Evolutionary conservation across 1,284 basidiomycete species (phyloP), one percentile per base, ranked within the genome.

Genomic region (Malassezia sp.): DNA sequence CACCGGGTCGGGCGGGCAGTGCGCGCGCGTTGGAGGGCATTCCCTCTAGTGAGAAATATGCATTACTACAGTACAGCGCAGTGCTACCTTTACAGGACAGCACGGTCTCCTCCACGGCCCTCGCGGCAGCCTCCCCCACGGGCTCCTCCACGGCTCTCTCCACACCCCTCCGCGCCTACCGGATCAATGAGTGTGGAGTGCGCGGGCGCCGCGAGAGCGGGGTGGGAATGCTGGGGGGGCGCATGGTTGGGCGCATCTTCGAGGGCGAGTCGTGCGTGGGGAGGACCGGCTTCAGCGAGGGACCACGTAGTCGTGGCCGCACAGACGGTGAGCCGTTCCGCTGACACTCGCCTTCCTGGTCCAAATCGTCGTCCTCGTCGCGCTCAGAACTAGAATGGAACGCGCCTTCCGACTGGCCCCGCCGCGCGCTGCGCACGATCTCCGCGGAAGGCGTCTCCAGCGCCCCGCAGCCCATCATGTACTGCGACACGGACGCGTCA

Each of bases 361-460:
- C 40, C 12, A 30, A 17, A 4, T 47, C 45, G 28, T 48, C 50
- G 9, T 52, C 49, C 15, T 52, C 50, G 17, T 52, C 49, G 20
- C 42, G 44, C 39, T 38, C 38, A 1, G 52, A 49, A n/a, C 41
- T 45, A 14, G 52, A 42, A 21, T 43, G 44, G 36, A 37, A 35
- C 14, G 40, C 37, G 31, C 23, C 26, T 11, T 41, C 39, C 39
- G 28, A 45, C 23, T 38, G 37, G 32, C 26, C 51, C 15, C 38
- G 47, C 36, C 17, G 44, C 42, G 27, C 27, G 28, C 43, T 45
- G 12, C 43, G 43, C 11, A 24, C n/a, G 11, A 40, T 31, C 49
- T 30, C 40, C 4, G 44, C 20, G 2, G 39, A 46, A 4, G 59
- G 59, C 33, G 59, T 58, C 27, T 60, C 59, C 18, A 60, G 34